These are phyloP conservation scores for Mucor irregularis DNA, from an alignment of 371 early-diverging fungal genomes.

Conservation along the genomic window DNA sequence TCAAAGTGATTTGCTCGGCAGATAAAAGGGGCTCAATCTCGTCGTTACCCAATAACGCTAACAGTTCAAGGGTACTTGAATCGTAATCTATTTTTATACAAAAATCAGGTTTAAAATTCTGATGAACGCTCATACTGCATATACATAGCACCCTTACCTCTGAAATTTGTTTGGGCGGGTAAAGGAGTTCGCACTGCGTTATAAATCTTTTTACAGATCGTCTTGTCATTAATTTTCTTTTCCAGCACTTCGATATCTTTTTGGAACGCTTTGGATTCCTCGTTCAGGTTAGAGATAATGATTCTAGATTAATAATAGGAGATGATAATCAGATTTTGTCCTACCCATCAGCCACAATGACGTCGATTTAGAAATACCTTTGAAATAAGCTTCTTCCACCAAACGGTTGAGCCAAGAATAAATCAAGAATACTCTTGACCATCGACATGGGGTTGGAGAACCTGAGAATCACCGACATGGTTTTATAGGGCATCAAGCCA, in stretches of 20 bases:
- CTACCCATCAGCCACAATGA: no score
- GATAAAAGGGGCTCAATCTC: conserved; percentile 10
- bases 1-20: neutral
- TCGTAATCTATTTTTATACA: neutral
- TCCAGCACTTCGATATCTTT: conserved; percentile 54
- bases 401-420: conserved; percentile 70
- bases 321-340: neutral
- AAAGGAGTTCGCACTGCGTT: conserved; percentile 54
- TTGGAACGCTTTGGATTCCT: conserved; percentile 52
- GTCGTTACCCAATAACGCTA: conserved; percentile 11
- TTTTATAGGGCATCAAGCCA: conserved; percentile 58
- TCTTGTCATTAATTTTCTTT: conserved; percentile 38
- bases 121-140: no score
- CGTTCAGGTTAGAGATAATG: conserved; percentile 58
- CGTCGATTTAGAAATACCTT: conserved; percentile 29
- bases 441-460: conserved; percentile 66
- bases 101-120: no score
- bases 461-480: conserved; percentile 54
- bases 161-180: conserved; percentile 11
- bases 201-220: conserved; percentile 53
- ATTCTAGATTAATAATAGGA: conserved; percentile 44
- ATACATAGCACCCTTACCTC: conserved; percentile 9
- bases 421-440: conserved; percentile 61
- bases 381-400: conserved; percentile 66
- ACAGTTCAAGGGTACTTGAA: conserved; percentile 1